Base-by-base conservation (phyloP, 1,284 basidiomycete species). In the Cryptococcus depauperatus region DNA sequence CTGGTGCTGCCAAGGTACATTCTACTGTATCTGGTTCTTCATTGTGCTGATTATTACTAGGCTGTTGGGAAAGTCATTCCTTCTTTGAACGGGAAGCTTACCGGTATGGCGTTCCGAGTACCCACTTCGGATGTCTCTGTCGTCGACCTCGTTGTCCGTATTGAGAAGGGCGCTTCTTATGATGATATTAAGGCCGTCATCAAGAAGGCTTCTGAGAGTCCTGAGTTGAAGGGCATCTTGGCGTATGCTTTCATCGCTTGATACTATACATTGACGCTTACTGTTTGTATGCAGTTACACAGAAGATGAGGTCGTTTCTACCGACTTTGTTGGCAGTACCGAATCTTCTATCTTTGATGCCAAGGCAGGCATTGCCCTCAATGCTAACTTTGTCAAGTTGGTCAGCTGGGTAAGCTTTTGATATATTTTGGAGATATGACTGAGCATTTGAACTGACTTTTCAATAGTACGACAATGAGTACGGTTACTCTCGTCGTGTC, bases 11-110 rank as follows among this genome's bases (percentile, higher is more conserved):
- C 73, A 98, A 98, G 76, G 69, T 68, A 51, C 34, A 59, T 52
- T 19, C 29, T 5, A 39, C 22, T 27, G 19, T 16, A 37, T 32
- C 46, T 53, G 16, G 51, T 35, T 43, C 32, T 13, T 22, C 7
- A 9, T 32, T 32, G 35, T 35, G 9, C 13, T 38, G 39, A 79
- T 86, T 88, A n/a, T n/a, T n/a, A 53, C 89, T 41, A 64, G 80
- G 90, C 92, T 56, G 93, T 97, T 70, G 93, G 93, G 69, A 96
- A 98, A 80, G 93, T 98, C 73, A 98, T 98, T 71, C 93, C 93
- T 55, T 73, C 75, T 53, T 81, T 99, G 63, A 96, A 97, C 76
- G 93, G 93, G 77, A 98, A 97, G 79, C 83, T 95, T 62, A 91
- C 85, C 58, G 71, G 84, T 81, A 84, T 97, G 72, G 65, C 93